Evolutionary conservation across 352 stramenopile species (phyloP).

Genomic region (Phytophthora sp.): DNA sequence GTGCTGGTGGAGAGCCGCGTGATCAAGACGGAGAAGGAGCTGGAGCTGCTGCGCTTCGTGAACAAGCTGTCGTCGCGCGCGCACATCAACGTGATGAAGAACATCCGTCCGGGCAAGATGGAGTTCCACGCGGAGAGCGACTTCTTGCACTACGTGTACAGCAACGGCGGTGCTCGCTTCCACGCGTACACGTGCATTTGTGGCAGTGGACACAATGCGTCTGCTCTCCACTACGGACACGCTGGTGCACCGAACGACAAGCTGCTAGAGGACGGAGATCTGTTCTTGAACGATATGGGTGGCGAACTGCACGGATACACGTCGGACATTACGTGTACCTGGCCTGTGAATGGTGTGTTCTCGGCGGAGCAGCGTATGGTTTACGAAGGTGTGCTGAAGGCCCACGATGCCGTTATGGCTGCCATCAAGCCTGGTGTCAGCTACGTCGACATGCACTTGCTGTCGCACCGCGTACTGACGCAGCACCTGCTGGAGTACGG

Average conservation of each 20-base stretch:
- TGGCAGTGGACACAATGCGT: slow-evolving; percentile 95
- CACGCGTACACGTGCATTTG: slow-evolving; percentile 97
- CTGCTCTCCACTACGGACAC: slow-evolving; percentile 97
- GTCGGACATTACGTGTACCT: slow-evolving; percentile 97
- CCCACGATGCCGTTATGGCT: slow-evolving; percentile 92
- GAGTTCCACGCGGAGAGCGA: slow-evolving; percentile 63
- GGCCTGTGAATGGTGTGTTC: slow-evolving; percentile 95
- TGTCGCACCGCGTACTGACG: slow-evolving; percentile 93
- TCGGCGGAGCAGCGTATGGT: slow-evolving; percentile 92
- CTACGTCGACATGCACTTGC: slow-evolving; percentile 96
- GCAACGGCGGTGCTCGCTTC: slow-evolving; percentile 92
- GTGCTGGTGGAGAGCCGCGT: slow-evolving; percentile 89
- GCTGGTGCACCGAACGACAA: slow-evolving; percentile 94
- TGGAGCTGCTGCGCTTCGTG: slow-evolving; percentile 93
- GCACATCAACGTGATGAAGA: slow-evolving; percentile 43
- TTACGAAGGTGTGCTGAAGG: slow-evolving; percentile 96
- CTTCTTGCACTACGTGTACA: slow-evolving; percentile 97
- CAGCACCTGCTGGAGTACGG: slow-evolving; percentile 86
- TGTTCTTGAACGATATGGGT: slow-evolving; percentile 98
- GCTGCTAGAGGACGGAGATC: slow-evolving; percentile 87
- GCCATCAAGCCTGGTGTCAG: slow-evolving; percentile 96
- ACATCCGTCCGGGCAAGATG: slow-evolving; percentile 46
- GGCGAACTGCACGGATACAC: slow-evolving; percentile 95
- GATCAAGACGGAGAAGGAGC: slow-evolving; percentile 93
- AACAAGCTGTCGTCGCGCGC: slow-evolving; percentile 79